These are phyloP conservation scores for Serendipita vermifera DNA, from an alignment of 768 basidiomycete genomes.

Conservation along the genomic window DNA sequence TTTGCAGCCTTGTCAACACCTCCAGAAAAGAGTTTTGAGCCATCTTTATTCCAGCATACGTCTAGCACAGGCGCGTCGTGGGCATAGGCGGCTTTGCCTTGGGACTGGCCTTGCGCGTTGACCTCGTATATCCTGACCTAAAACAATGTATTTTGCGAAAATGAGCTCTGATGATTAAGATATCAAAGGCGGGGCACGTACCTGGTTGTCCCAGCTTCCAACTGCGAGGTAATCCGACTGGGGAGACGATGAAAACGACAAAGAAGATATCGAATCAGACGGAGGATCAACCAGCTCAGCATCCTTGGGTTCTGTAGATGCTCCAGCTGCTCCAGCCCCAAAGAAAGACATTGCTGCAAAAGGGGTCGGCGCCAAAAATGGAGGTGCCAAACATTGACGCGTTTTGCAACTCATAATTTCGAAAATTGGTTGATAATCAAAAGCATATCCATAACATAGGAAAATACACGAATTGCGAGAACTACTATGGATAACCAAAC, in stretches of 20 bases:
- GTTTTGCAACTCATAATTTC: background rate
- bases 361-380: background rate
- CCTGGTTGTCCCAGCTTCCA: conserved; percentile 89
- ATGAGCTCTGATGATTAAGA: background rate
- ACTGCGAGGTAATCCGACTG: conserved; percentile 84
- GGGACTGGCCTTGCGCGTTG: conserved; percentile 56
- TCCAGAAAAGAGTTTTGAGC: conserved; percentile 79
- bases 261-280: conserved; percentile 70
- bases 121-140: conserved; percentile 92
- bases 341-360: conserved; percentile 17
- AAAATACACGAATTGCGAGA: background rate
- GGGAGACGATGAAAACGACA: conserved; percentile 56
- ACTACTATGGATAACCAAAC: background rate
- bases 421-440: background rate
- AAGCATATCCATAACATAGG: background rate
- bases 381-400: background rate
- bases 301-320: conserved; percentile 46
- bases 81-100: conserved; percentile 79
- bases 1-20: conserved; percentile 94
- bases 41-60: conserved; percentile 91
- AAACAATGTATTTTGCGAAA: background rate
- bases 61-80: conserved; percentile 85
- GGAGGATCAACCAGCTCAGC: conserved; percentile 72
- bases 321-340: conserved; percentile 11
- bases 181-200: conserved; percentile 26